Evolutionary conservation across 805 yeast species (phyloP).

Genomic region (Brettanomyces bruxellensis): DNA sequence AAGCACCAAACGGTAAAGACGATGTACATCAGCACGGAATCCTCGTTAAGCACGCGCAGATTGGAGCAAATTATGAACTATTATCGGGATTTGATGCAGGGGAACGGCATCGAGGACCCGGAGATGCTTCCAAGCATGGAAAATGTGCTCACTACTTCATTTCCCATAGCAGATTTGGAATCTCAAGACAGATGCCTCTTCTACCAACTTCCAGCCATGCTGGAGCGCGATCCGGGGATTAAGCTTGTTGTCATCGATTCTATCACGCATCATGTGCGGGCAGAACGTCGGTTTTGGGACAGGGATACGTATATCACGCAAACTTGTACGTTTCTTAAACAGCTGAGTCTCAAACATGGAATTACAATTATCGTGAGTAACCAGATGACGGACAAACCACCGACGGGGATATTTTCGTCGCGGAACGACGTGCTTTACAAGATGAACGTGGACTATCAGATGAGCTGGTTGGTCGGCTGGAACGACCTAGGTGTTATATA

Average conservation of each 20-base stretch:
- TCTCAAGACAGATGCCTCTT: conserved; percentile 63
- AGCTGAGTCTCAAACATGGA: conserved; percentile 35
- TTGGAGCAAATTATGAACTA: conserved; percentile 35
- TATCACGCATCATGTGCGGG: conserved; percentile 71
- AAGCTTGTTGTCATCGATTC: conserved; percentile 70
- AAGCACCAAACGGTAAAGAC: conserved; percentile 24
- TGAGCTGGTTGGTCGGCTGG: conserved; percentile 76
- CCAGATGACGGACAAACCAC: conserved; percentile 65
- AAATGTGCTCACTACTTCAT: conserved; percentile 22
- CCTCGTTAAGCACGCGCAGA: conserved; percentile 58
- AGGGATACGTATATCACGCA: conserved; percentile 34
- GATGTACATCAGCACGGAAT: conserved; percentile 78
- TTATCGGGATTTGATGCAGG: conserved; percentile 21
- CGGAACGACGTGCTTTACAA: conserved; percentile 25
- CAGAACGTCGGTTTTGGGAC: conserved; percentile 40
- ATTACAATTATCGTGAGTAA: conserved; percentile 66
- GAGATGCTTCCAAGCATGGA: conserved; percentile 24
- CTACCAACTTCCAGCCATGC: conserved; percentile 58
- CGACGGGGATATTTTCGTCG: conserved; percentile 19
- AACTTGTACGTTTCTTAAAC: conserved; percentile 38
- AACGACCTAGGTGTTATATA: conserved; percentile 28
- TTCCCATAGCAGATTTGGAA: conserved; percentile 42
- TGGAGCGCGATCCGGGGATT: conserved; percentile 30
- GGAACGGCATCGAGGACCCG: conserved; percentile 25
- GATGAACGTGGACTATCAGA: conserved; percentile 49